Percentiles rank a stretch among this genome's conserved stretches.
Evolutionary conservation across 2,329 filamentous ascomycete genomes (phyloP).

Genomic region (Botrytis byssoidea): DNA sequence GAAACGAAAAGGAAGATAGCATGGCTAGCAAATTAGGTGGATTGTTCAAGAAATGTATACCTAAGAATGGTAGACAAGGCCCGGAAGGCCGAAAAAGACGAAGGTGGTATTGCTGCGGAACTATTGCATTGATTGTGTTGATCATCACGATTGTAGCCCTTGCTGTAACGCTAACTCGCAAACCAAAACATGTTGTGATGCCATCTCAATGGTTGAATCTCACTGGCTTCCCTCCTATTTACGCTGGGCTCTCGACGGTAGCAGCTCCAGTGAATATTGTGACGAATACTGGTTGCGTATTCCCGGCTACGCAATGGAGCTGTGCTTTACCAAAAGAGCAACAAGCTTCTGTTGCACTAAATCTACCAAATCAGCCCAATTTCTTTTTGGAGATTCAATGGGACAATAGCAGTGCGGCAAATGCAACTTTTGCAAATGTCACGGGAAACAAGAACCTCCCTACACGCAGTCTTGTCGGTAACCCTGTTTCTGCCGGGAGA

Average conservation of each 20-base stretch:
- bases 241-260: constrained; percentile 78
- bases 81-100: constrained; percentile 63
- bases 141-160: constrained; percentile 59
- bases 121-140: constrained; percentile 51
- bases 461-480: constrained; percentile 32
- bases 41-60: constrained; percentile 64
- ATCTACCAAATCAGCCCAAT: constrained; percentile 67
- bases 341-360: constrained; percentile 62
- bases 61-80: constrained; percentile 57
- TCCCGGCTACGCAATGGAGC: constrained; percentile 76
- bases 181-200: constrained; percentile 40
- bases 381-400: constrained; percentile 78
- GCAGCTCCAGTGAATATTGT: constrained; percentile 67
- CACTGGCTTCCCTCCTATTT: constrained; percentile 82
- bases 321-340: constrained; percentile 80
- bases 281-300: constrained; percentile 67
- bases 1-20: constrained; percentile 65
- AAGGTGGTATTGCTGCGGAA: constrained; percentile 56
- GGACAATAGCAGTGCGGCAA: constrained; percentile 55
- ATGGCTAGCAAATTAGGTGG: constrained; percentile 56
- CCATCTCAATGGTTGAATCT: constrained; percentile 72
- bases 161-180: constrained; percentile 52
- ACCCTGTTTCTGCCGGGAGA: constrained; percentile 38
- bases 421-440: constrained; percentile 44
- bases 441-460: constrained; percentile 33